Evolutionary conservation across 495 filamentous ascomycete species (phyloP), one percentile per base, ranked within the genome.

Genomic region (Usnea hakonensis): DNA sequence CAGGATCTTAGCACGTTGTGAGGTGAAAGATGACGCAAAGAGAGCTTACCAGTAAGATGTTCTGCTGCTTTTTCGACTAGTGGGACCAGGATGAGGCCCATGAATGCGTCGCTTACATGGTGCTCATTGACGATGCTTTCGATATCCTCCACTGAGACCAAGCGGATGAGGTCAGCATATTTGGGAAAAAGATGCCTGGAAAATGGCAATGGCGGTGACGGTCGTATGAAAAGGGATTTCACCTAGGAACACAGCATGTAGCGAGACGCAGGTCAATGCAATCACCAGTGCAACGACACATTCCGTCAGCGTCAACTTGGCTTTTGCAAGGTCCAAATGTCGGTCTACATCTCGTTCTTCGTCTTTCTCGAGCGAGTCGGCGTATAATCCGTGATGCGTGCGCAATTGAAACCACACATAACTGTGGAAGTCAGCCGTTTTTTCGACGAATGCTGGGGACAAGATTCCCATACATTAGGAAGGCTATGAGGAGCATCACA

Each of bases 41-140:
- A 28, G 2, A 32, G 1, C 28, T 19, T 32, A 52, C 48, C 48
- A 0, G 88, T 95, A 41, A 96, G 74, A 71, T 96, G 92, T 76
- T 96, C 92, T 13, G 90, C 90, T 0, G 86, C 87, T 70, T 97
- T 97, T 69, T 96, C 92, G 10, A 96, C 91, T 1, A 97, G 77
- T 3, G 92, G 93, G 1, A 91, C 76, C 4, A 90, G 76, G 56
- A 79, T 79, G 13, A 92, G 74, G 56, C 90, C 90, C 73, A 92
- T 82, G 70, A 91, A 91, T 23, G 85, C 84, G 68, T 97, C 92
- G 1, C 82, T 86, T 21, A 97, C 79, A 50, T 79, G 71, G 21
- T 77, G 77, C 43, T 84, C 74, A 7, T 70, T 43, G 19, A 95
- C 90, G 13, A 97, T 85, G 66, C 72, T 80, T 55, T 86, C 79